Evolutionary conservation across 306 rosid species (phyloP), one percentile per base, ranked within the genome.

Genomic region (Ormosia semicastrata): DNA sequence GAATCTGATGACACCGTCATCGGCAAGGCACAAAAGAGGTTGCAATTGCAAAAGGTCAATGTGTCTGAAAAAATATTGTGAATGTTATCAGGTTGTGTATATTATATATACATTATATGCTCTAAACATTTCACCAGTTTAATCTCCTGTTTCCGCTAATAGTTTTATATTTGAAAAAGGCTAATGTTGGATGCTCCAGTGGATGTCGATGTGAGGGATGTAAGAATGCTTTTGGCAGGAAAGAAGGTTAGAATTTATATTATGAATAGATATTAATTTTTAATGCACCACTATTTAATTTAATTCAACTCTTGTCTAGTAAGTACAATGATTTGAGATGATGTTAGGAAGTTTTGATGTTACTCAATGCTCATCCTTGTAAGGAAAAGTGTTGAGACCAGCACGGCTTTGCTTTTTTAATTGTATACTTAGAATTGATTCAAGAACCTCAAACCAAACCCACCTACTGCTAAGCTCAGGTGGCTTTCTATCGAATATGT

Each of bases 61-160:
- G 94, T 94, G 98, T 80, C 34, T 29, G 34, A 91, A 94, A 86
- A 90, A 86, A 71, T 94, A 94, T 82, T 94, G 98, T 58, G 94
- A 91, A 89, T 94, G 98, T 84, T 93, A 66, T 71, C 94, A 90
- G 94, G 98, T 91, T 82, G 78, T 46, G 56, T 62, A 44, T 68
- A 39, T 72, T 69, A 63, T 81, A 8, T 44, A 9, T 24, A 13
- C 7, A 7, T 81, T 30, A 58, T 73, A 43, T 68, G 70, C 58
- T 54, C 72, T 58, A 77, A 41, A 66, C 44, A 52, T 73, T 66
- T 49, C 54, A 49, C 77, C 33, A 34, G 70, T 34, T 83, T 32
- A 24, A 3, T 58, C 39, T 52, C 72, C 44, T 17, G 13, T 64
- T 30, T 24, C 69, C 9, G 2, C 79, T 86, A 79, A 82, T 49